phyloP scores from a whole-genome alignment of 805 yeast species.

The Ogataea chonburiensis region DNA sequence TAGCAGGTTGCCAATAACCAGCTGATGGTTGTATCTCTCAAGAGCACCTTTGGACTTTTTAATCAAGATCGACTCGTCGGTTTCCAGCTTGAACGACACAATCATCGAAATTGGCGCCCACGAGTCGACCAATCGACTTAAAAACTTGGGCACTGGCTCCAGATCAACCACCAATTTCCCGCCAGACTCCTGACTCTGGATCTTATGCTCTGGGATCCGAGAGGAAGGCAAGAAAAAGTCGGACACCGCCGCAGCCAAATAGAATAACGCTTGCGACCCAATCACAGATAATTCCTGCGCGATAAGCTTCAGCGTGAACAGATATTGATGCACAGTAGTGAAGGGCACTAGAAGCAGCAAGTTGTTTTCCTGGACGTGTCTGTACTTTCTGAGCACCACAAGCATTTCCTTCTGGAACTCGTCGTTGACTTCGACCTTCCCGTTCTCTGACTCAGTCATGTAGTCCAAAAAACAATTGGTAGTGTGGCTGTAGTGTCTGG shows the following conservation, averaged over 20 bases:
- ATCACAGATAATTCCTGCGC: constrained; percentile 57
- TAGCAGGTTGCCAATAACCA: constrained; percentile 89
- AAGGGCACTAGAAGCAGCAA: constrained; percentile 74
- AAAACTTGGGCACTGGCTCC: constrained; percentile 95
- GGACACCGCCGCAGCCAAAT: constrained; percentile 95
- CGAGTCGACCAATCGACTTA: constrained; percentile 78
- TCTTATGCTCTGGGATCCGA: constrained; percentile 88
- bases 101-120: constrained; percentile 98
- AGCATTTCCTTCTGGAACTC: constrained; percentile 62
- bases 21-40: constrained; percentile 82
- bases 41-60: constrained; percentile 78
- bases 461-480: constrained; percentile 85
- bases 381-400: constrained; percentile 54
- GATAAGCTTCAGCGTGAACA: constrained; percentile 74
- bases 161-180: constrained; percentile 81
- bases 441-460: constrained; percentile 51
- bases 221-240: constrained; percentile 91
- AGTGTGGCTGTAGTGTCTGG: constrained; percentile 85
- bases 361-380: constrained; percentile 47
- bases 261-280: constrained; percentile 67
- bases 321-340: constrained; percentile 92
- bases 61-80: constrained; percentile 70
- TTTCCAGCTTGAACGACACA: constrained; percentile 89
- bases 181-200: constrained; percentile 69
- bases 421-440: constrained; percentile 58